Percentiles rank a stretch among this genome's conserved stretches.
Conservation (phyloP, 352 stramenopile genomes). For the Peronospora destructor region DNA sequence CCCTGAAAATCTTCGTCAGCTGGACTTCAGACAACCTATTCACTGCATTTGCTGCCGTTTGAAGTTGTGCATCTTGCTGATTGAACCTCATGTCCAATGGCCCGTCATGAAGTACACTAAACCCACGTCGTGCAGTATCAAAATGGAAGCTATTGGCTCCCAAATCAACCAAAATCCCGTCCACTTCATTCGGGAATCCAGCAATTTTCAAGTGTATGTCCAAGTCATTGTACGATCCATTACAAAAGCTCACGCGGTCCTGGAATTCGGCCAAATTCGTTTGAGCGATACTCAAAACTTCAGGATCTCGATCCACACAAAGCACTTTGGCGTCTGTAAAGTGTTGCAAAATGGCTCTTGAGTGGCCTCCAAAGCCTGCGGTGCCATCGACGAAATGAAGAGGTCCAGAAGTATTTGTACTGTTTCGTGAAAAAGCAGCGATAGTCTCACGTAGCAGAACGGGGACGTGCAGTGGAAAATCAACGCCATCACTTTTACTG, state of each 20-base stretch:
- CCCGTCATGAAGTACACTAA: slow-evolving; percentile 67
- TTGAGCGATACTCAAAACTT: slow-evolving; percentile 54
- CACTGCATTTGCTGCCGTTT: slow-evolving; percentile 57
- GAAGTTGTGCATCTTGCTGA: slow-evolving; percentile 20
- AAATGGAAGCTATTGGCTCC: slow-evolving; percentile 83
- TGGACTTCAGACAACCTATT: slow-evolving; percentile 69
- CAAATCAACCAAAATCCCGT: slow-evolving; percentile 72
- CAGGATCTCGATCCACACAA: slow-evolving; percentile 73
- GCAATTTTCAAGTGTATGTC: slow-evolving; percentile 27
- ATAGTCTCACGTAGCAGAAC: slow-evolving; percentile 59
- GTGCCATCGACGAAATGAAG: slow-evolving; percentile 73
- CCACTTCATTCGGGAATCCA: slow-evolving; percentile 43
- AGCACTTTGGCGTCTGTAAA: slow-evolving; percentile 47
- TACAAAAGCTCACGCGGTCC: slow-evolving; percentile 44
- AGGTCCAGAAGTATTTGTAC: slow-evolving; percentile 11
- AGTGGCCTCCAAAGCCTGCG: slow-evolving; percentile 61
- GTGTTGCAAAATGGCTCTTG: slow-evolving; percentile 46
- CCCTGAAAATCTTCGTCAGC: slow-evolving; percentile 64
- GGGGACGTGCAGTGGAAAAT: slow-evolving; percentile 38
- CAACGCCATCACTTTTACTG: not conserved
- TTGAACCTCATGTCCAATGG: slow-evolving; percentile 81
- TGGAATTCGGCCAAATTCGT: slow-evolving; percentile 42
- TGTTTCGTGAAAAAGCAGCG: slow-evolving; percentile 17
- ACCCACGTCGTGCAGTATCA: slow-evolving; percentile 54
- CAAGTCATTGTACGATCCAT: slow-evolving; percentile 60